These are phyloP conservation scores for Penicillium verrucosum DNA, from an alignment of 2,329 filamentous ascomycete genomes.

Conservation along the genomic window DNA sequence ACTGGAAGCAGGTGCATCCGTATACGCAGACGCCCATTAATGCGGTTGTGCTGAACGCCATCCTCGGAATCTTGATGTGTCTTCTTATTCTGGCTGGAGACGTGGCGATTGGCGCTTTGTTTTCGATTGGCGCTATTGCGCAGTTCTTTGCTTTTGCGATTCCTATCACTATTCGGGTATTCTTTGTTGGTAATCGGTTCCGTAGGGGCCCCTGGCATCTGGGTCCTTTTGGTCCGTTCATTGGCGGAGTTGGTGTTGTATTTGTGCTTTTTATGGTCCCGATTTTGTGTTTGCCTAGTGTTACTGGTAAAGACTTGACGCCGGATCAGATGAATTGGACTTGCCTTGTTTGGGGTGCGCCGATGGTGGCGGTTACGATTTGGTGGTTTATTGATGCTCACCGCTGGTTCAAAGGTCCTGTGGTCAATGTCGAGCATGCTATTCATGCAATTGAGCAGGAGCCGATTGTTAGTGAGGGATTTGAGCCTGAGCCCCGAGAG, in stretches of 20 bases:
- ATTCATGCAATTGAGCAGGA: slow-evolving; percentile 28
- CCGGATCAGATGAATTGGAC: slow-evolving; percentile 65
- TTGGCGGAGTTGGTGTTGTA: slow-evolving; percentile 54
- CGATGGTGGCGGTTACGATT: slow-evolving; percentile 57
- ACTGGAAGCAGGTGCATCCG: slow-evolving; percentile 60
- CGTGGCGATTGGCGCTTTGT: slow-evolving; percentile 64
- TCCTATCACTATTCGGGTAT: slow-evolving; percentile 44
- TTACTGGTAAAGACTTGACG: slow-evolving; percentile 54
- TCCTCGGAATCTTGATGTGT: slow-evolving; percentile 58
- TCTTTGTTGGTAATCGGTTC: slow-evolving; percentile 60
- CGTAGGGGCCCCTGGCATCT: slow-evolving; percentile 67
- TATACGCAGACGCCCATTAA: slow-evolving; percentile 65
- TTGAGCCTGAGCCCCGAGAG: slow-evolving; percentile 14
- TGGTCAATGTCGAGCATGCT: slow-evolving; percentile 61
- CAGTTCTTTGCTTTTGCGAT: slow-evolving; percentile 57
- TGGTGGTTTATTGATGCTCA: slow-evolving; percentile 64
- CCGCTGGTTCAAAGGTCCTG: slow-evolving; percentile 69
- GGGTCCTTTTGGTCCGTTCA: slow-evolving; percentile 56
- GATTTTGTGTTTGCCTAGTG: slow-evolving; percentile 62
- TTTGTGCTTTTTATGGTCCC: slow-evolving; percentile 68
- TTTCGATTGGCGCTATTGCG: slow-evolving; percentile 66
- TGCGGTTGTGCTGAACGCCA: slow-evolving; percentile 64
- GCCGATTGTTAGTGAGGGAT: slow-evolving; percentile 24
- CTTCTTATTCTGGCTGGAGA: slow-evolving; percentile 64
- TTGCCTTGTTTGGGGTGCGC: slow-evolving; percentile 61